Evolutionary conservation across 805 yeast species (phyloP).

Genomic region (Candida maris): DNA sequence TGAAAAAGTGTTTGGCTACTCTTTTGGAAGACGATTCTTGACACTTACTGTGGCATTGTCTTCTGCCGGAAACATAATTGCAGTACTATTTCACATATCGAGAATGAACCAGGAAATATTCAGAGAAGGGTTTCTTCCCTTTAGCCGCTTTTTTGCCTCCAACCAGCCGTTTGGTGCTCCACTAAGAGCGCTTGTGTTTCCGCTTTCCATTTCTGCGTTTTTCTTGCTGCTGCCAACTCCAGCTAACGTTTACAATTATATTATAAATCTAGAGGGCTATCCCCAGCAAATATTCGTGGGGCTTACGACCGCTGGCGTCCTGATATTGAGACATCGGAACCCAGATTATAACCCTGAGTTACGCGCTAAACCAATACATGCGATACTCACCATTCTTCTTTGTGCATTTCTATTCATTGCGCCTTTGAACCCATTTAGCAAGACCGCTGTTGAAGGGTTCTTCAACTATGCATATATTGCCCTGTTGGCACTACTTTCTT

Average conservation of each 20-base stretch:
- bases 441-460: constrained; percentile 34
- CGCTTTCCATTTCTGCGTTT: constrained; percentile 38
- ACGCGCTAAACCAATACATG: constrained; percentile 47
- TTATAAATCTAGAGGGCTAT: constrained; percentile 50
- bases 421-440: constrained; percentile 44
- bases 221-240: constrained; percentile 42
- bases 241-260: constrained; percentile 49
- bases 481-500: constrained; percentile 36
- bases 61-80: constrained; percentile 55
- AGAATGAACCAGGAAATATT: constrained; percentile 56
- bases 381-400: constrained; percentile 41
- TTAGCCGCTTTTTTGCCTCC: constrained; percentile 47
- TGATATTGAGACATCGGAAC: constrained; percentile 49
- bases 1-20: constrained; percentile 47
- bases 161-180: constrained; percentile 56
- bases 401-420: constrained; percentile 47
- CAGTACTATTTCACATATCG: constrained; percentile 50
- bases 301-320: constrained; percentile 53
- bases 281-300: constrained; percentile 48
- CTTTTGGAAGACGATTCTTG: constrained; percentile 44
- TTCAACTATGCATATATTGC: constrained; percentile 50
- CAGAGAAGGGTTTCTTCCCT: constrained; percentile 53
- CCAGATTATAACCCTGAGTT: constrained; percentile 50
- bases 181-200: constrained; percentile 41
- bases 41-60: constrained; percentile 50